Percentiles rank a stretch among this genome's conserved stretches.
Conservation (phyloP, 2,329 filamentous ascomycete species). For the Dendrostoma leiphaemia region DNA sequence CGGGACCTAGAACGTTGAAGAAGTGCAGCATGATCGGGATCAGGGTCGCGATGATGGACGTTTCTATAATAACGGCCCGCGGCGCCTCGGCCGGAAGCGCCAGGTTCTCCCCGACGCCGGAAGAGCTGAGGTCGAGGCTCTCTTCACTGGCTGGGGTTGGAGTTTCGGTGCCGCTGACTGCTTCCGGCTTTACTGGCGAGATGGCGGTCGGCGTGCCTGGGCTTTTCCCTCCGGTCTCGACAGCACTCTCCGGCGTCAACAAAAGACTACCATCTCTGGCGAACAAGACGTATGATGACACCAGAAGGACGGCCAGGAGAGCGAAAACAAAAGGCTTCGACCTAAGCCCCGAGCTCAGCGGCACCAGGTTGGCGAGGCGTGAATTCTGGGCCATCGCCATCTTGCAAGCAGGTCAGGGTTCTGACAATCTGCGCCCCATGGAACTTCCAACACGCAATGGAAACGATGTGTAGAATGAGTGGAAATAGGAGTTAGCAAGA, state of each 20-base stretch:
- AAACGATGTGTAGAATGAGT: neutral
- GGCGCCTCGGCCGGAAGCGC: no score
- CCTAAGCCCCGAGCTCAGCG: neutral
- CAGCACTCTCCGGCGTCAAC: neutral
- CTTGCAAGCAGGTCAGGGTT: neutral
- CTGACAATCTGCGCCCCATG: neutral
- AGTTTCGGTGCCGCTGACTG: neutral
- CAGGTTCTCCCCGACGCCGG: no score
- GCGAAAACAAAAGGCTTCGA: slow-evolving; percentile 11
- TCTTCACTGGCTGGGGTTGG: neutral
- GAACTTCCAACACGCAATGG: neutral
- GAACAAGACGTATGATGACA: neutral
- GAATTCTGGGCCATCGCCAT: neutral
- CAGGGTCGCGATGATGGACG: slow-evolving; percentile 24
- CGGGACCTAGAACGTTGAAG: slow-evolving; percentile 31
- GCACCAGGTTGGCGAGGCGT: neutral
- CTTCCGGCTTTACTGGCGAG: neutral
- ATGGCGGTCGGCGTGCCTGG: neutral
- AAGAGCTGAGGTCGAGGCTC: neutral
- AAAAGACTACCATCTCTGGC: neutral
- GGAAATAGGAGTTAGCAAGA: neutral
- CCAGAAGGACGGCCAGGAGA: slow-evolving; percentile 1
- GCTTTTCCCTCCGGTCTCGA: neutral
- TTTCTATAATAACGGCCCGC: slow-evolving; percentile 16
- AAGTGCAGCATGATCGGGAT: slow-evolving; percentile 27